A percentile compares a stretch with the other conserved stretches of the same genome.
phyloP scores from a whole-genome alignment of 164 flowering plant species.

The Nelumbo lutea region DNA sequence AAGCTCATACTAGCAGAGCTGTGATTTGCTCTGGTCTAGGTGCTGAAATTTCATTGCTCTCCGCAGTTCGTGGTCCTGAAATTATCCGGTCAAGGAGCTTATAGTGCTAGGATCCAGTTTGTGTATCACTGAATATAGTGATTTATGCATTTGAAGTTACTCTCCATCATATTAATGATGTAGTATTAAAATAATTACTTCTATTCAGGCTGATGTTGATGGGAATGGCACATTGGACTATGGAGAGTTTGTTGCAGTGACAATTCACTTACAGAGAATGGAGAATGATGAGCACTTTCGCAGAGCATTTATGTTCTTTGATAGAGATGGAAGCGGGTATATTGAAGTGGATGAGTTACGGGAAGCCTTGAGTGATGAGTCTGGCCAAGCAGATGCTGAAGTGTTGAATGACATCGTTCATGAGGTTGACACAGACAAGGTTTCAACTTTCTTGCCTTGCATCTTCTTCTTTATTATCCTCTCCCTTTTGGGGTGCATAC shows the following conservation, averaged over 20 bases:
- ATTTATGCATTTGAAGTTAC: background rate
- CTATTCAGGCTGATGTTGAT: slow-evolving; percentile 89
- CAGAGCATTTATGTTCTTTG: slow-evolving; percentile 86
- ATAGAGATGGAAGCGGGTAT: slow-evolving; percentile 80
- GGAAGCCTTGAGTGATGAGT: slow-evolving; percentile 69
- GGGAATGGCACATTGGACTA: slow-evolving; percentile 93
- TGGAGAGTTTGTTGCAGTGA: slow-evolving; percentile 96
- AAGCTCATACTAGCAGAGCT: too few relatives aligned
- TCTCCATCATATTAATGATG: background rate
- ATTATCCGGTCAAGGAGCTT: background rate
- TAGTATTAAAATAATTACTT: slow-evolving; percentile 1
- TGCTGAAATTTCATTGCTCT: background rate
- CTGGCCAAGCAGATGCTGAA: slow-evolving; percentile 61
- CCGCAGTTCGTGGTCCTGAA: background rate
- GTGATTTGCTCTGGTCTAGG: too few relatives aligned
- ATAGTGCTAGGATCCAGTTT: background rate
- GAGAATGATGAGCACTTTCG: slow-evolving; percentile 93
- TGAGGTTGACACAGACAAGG: slow-evolving; percentile 98
- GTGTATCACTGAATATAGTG: background rate
- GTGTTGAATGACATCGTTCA: slow-evolving; percentile 78
- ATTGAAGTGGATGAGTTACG: slow-evolving; percentile 75
- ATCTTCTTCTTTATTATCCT: background rate
- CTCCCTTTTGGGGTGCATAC: background rate
- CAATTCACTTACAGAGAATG: slow-evolving; percentile 91
- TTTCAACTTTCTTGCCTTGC: slow-evolving; percentile 16